Evolutionary conservation across 306 rosid species (phyloP), one percentile per base, ranked within the genome.

Genomic region (Delonix regia): DNA sequence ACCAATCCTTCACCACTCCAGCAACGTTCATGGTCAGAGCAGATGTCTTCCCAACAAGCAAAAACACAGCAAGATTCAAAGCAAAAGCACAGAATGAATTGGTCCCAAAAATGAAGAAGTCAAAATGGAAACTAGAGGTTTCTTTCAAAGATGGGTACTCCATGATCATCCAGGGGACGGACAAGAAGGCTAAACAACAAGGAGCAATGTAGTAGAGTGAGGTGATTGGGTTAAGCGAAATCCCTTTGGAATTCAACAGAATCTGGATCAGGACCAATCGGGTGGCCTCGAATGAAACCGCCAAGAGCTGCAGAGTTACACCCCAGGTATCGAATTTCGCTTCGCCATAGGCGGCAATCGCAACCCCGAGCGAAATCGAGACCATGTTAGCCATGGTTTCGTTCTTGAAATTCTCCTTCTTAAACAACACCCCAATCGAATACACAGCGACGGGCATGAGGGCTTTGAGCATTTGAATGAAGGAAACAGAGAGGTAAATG

Each of bases 1-100:
- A 81, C 94, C 92, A 90, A 69, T 90, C 94, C 69, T 90, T 90
- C 62, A 90, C 94, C 19, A 88, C 94, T 8, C 94, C 94, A 10
- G 94, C 94, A 9, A 90, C 92, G 73, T 90, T 90, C 94, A 90
- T 88, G 1, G 94, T 90, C 82, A 90, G 59, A 5, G 94, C 94
- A 1, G 94, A 90, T 0, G 94, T 90, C 90, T 90, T 90, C 0
- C 94, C 94, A 10, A 90, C 94, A n/a, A 90, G 84, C 85, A 90
- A 75, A 66, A 90, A 90, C 84, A 90, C 92, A 0, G 94, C 94
- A 9, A 90, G 82, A 57, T 90, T 90, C 88, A 90, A 18, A 10
- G 92, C 94, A 25, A 88, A 90, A 0, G 94, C 94, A 66, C 92
- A 90, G 0, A 90, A 15, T 0, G 94, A 85, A 79, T 90, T 90